phyloP scores from a whole-genome alignment of 202 grass and related monocot genomes.

The Schoenoplectus tabernaemontani region DNA sequence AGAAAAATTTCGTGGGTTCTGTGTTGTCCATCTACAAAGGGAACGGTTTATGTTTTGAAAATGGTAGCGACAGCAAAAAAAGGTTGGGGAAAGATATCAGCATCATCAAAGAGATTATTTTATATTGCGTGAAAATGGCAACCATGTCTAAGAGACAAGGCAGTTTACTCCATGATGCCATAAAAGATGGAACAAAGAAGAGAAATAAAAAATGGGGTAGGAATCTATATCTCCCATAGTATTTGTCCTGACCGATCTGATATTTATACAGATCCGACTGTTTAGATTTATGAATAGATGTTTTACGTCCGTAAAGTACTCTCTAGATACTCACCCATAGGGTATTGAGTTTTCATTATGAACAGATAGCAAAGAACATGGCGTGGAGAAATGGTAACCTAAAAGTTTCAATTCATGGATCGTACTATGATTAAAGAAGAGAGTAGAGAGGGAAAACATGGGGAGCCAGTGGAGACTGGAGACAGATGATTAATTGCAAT shows the following conservation, averaged over 20 bases:
- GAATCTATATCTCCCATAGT: too few species aligned
- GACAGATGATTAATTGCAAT: not conserved
- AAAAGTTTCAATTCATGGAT: not conserved
- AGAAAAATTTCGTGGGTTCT: not conserved
- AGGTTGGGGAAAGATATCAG: not conserved
- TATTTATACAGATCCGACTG: too few species aligned
- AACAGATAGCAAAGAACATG: not conserved
- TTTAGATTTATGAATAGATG: too few species aligned
- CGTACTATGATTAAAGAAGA: not conserved
- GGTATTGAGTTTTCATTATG: not conserved
- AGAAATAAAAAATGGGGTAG: not conserved
- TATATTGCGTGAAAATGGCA: slow-evolving; percentile 10
- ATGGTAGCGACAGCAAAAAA: not conserved
- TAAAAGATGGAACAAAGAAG: not conserved
- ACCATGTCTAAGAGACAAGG: slow-evolving; percentile 20
- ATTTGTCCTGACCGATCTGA: too few species aligned
- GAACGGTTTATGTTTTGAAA: not conserved
- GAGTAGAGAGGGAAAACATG: not conserved
- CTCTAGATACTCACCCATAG: not conserved
- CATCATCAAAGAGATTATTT: not conserved
- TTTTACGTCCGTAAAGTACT: too few species aligned
- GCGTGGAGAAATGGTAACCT: slow-evolving; percentile 1
- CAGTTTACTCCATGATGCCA: not conserved
- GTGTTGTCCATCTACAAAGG: not conserved
- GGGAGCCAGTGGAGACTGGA: not conserved